Base-by-base conservation (phyloP, 768 basidiomycete genomes). In the Rhizopogon vulgaris region DNA sequence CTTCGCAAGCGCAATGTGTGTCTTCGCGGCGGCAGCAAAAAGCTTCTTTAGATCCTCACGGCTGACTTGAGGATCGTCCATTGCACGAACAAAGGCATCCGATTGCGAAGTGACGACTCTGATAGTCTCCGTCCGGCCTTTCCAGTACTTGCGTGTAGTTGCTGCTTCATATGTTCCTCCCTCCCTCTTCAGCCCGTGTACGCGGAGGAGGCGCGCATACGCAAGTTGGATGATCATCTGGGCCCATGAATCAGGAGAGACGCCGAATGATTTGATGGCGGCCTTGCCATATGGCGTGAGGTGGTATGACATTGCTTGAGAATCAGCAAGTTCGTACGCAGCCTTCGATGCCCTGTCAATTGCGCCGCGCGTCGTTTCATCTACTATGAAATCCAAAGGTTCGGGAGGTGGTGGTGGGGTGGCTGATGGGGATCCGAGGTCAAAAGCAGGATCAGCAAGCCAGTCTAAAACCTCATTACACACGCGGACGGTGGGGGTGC, bases 151-250 rank as follows among this genome's bases (percentile, higher is more conserved):
- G 30, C 94, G 78, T n/a, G 92, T 94, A 55, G 89, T 85, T 32
- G 93, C 93, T 52, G 91, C 87, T 70, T 97, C 94, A 64, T 97
- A 97, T n/a, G 92, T 93, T 4, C 80, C 90, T 3, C 89, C 92
- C 38, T 76, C 73, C 18, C 45, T 46, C 1, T 34, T 46, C 45
- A 46, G 45, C 32, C 45, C 32, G 1, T 4, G 32, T 15, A 18
- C 32, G 34, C 45, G 45, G 28, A 84, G 69, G 32, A 92, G 76
- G 1, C 93, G 80, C 52, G 75, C 79, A 67, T 94, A 94, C 6
- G 94, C 94, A 41, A 97, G 73, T 65, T 97, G 94, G 46, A 94
- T 77, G 62, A 93, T 72, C 79, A 96, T 83, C 71, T 97, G 94
- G 41, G 89, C 85, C 92, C 93, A 96, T 25, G 88, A 88, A 63